phyloP scores from a whole-genome alignment of 2,329 filamentous ascomycete species.

The Diplodia mutila region DNA sequence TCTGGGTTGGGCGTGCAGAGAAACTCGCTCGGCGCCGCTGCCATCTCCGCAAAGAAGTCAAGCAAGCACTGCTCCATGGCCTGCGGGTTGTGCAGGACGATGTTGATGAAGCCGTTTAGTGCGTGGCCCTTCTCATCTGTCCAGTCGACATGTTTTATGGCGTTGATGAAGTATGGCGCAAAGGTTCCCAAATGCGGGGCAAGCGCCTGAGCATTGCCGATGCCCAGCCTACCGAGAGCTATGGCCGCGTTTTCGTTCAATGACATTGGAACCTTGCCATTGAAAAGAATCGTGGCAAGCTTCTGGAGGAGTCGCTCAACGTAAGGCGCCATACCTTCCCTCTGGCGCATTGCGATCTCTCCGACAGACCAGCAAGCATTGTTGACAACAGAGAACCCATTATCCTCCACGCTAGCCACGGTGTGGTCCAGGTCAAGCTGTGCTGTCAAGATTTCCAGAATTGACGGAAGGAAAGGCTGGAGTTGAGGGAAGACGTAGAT shows the following conservation, averaged over 20 bases:
- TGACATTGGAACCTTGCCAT: constrained; percentile 81
- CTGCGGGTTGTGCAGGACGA: constrained; percentile 84
- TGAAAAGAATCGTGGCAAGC: constrained; percentile 80
- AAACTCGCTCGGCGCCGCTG: constrained; percentile 65
- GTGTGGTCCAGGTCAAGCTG: constrained; percentile 77
- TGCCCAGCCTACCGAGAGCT: constrained; percentile 82
- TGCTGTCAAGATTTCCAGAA: constrained; percentile 81
- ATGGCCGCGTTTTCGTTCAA: constrained; percentile 94
- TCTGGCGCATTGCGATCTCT: constrained; percentile 83
- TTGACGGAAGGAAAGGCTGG: constrained; percentile 69
- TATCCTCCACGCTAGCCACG: constrained; percentile 77
- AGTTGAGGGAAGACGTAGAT: constrained; percentile 88
- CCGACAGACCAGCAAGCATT: constrained; percentile 97
- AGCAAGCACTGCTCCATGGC: constrained; percentile 86
- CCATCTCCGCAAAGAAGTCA: constrained; percentile 83
- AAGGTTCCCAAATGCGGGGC: constrained; percentile 80
- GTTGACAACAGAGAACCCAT: constrained; percentile 89
- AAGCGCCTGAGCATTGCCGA: constrained; percentile 75
- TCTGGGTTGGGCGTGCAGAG: constrained; percentile 61
- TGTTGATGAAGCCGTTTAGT: constrained; percentile 84
- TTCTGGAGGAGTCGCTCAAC: constrained; percentile 76
- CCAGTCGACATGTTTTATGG: constrained; percentile 82
- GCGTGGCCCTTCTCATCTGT: constrained; percentile 95
- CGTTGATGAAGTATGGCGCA: constrained; percentile 77
- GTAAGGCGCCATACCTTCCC: constrained; percentile 73